These are phyloP conservation scores for Diaporthe sp. DNA, from an alignment of 2,329 filamentous ascomycete genomes.

Conservation along the genomic window DNA sequence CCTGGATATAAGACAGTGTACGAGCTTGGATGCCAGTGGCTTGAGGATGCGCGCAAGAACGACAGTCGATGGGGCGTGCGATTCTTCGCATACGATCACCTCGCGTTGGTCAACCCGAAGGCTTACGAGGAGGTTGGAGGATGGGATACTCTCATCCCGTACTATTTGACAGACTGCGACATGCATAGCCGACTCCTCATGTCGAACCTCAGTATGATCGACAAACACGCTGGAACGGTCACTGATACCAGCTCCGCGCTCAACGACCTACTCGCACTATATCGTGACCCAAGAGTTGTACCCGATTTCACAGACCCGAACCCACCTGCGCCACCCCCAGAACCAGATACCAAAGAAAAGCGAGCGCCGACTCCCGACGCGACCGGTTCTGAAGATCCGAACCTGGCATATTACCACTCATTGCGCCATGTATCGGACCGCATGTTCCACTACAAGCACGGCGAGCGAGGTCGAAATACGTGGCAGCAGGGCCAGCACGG, in stretches of 20 bases:
- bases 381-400: constrained; percentile 40
- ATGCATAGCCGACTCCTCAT: constrained; percentile 64
- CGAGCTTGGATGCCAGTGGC: constrained; percentile 54
- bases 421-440: constrained; percentile 48
- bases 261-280: constrained; percentile 61
- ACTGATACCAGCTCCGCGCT: constrained; percentile 61
- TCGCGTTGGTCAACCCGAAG: constrained; percentile 68
- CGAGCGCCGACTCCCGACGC: constrained; percentile 33
- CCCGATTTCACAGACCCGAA: constrained; percentile 55
- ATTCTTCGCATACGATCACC: constrained; percentile 72
- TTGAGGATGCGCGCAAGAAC: constrained; percentile 49
- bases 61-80: constrained; percentile 62
- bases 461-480: constrained; percentile 59
- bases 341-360: constrained; percentile 40
- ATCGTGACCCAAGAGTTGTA: constrained; percentile 55
- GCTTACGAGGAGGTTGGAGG: constrained; percentile 65
- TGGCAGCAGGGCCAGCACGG: constrained; percentile 67
- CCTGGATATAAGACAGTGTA: constrained; percentile 58
- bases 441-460: constrained; percentile 60
- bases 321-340: constrained; percentile 44
- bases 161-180: constrained; percentile 71
- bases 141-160: constrained; percentile 71
- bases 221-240: constrained; percentile 57
- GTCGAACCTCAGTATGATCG: constrained; percentile 57
- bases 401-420: constrained; percentile 48